Base-by-base conservation (phyloP, 495 filamentous ascomycete genomes). In the Hypoxylon subgilvum region DNA sequence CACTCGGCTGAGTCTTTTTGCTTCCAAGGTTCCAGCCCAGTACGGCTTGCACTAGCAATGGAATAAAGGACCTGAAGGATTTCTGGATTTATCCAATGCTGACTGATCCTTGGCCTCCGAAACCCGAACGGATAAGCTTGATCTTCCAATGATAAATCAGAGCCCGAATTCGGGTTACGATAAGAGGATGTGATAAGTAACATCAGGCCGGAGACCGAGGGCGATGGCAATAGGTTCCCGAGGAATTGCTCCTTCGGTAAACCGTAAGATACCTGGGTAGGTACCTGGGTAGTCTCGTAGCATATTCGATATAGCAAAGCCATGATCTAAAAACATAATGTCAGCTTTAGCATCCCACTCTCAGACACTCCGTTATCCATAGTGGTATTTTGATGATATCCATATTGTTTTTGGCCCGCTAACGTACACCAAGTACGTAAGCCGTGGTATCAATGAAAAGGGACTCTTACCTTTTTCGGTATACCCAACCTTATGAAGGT, bases 71-170 rank as follows among this genome's bases (percentile, higher is more conserved):
- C n/a, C 5, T 34, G 4, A 27, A 28, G 59, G 47, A 34, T 2
- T 16, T 47, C 48, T 48, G 32, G 42, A 43, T 10, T 25, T 17
- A 1, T 31, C 31, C 31, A 43, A 40, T 50, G 61, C 54, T 54
- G 49, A 57, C 60, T 28, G 41, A 36, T 49, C 47, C 46, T 48
- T 51, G 44, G 41, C 18, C 16, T 9, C 40, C 27, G 9, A 49
- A 52, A 43, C 10, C 59, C 46, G 46, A 43, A 18, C 41, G 17
- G 45, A n/a, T 53, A 54, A 49, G 54, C 48, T 25, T 38, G 25
- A 57, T 28, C 32, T 46, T 32, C 61, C 38, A 57, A 54, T 47
- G 35, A 47, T 47, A 52, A 32, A 28, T 36, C 34, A 52, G 40
- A 34, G 42, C 40, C 46, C 32, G 47, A 28, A n/a, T 18, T 38